phyloP scores from a whole-genome alignment of 371 early-diverging fungal genomes.

The Nematocida sp. region DNA sequence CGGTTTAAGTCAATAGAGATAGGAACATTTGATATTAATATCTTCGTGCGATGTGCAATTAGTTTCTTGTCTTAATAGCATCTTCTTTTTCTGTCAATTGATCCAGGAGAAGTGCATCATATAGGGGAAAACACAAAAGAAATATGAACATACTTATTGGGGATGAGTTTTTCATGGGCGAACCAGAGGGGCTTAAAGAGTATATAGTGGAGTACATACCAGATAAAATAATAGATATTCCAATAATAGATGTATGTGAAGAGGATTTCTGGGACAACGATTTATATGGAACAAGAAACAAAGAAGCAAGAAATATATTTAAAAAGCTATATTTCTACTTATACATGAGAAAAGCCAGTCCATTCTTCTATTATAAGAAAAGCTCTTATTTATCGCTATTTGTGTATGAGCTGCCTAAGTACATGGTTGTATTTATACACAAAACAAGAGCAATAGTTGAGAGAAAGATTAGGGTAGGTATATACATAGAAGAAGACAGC shows the following conservation, averaged over 20 bases:
- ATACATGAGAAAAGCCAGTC: background rate
- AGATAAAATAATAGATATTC: too few species aligned
- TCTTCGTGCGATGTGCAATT: too few species aligned
- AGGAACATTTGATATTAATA: constrained; percentile 10
- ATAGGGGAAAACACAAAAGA: too few species aligned
- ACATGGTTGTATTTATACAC: background rate
- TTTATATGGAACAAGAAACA: background rate
- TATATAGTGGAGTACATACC: too few species aligned
- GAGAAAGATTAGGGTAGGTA: background rate
- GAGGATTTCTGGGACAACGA: too few species aligned
- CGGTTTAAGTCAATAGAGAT: constrained; percentile 1
- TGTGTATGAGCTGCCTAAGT: background rate
- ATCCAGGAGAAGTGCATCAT: too few species aligned
- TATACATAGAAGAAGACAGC: background rate
- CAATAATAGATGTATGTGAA: too few species aligned
- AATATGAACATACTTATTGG: too few species aligned
- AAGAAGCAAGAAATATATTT: background rate
- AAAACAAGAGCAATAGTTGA: background rate
- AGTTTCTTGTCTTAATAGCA: too few species aligned
- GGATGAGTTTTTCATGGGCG: too few species aligned
- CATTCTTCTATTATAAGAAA: background rate
- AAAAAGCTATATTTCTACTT: background rate
- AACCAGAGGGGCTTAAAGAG: too few species aligned
- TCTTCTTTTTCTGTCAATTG: too few species aligned
- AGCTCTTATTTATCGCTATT: background rate